Conservation (phyloP, 768 basidiomycete genomes). For the Suillus cothurnatus region DNA sequence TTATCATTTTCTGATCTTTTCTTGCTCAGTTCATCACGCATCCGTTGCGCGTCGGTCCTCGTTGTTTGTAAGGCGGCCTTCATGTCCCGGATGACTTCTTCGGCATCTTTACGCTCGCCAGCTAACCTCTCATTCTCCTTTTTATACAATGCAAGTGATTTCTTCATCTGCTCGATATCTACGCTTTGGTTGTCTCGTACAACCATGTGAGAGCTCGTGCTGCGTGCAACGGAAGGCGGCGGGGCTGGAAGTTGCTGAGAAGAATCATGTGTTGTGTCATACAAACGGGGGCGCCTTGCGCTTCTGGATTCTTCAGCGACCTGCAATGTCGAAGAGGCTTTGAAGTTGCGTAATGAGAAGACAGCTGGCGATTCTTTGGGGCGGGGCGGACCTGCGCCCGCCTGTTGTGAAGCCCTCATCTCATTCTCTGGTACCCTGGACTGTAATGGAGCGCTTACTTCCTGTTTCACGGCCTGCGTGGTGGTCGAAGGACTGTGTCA, state of each 20-base stretch:
- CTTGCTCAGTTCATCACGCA: not conserved
- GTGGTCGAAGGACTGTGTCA: not conserved
- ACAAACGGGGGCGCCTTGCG: too few relatives aligned
- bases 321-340: not conserved
- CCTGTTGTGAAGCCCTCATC: not conserved
- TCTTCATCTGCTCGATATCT: not conserved
- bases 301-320: too few relatives aligned
- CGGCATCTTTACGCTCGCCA: not conserved
- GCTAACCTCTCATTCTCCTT: not conserved
- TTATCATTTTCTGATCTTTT: not conserved
- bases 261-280: not conserved
- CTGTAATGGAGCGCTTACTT: not conserved
- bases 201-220: not conserved
- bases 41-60: not conserved
- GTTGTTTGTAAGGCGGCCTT: too few relatives aligned
- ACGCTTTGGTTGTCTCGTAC: conserved; percentile 1
- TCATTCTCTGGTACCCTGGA: not conserved
- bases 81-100: not conserved
- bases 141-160: not conserved
- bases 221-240: not conserved
- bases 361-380: not conserved
- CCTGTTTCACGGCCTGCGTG: not conserved
- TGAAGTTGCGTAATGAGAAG: not conserved
- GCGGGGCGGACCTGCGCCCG: not conserved
- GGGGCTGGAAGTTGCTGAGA: not conserved